Evolutionary conservation across 116 monocot species (phyloP).

Genomic region (Trichopus zeylanicus): DNA sequence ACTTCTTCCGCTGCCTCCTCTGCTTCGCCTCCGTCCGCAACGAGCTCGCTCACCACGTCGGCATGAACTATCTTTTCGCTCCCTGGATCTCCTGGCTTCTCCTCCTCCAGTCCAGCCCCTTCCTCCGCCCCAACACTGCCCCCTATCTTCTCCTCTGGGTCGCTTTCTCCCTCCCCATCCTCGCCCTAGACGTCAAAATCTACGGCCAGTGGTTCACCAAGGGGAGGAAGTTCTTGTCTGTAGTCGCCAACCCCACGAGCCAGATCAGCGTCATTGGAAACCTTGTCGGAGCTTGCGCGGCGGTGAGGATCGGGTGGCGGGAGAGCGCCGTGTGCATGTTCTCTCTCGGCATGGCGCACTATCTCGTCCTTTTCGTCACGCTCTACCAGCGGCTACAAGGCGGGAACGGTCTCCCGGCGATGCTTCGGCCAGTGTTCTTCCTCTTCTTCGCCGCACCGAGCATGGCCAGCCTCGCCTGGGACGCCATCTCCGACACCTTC

Average conservation of each 20-base stretch:
- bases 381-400: slow-evolving; percentile 45
- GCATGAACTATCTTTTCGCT: slow-evolving; percentile 73
- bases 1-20: slow-evolving; percentile 42
- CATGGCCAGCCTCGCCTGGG: slow-evolving; percentile 55
- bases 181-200: slow-evolving; percentile 70
- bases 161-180: slow-evolving; percentile 41
- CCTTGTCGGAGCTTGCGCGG: slow-evolving; percentile 40
- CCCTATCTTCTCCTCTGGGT: slow-evolving; percentile 30
- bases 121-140: slow-evolving; percentile 12
- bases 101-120: slow-evolving; percentile 62
- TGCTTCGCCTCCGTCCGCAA: slow-evolving; percentile 29
- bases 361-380: slow-evolving; percentile 56
- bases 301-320: slow-evolving; percentile 37
- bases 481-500: slow-evolving; percentile 19
- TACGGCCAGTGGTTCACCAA: slow-evolving; percentile 75
- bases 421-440: slow-evolving; percentile 56
- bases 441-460: slow-evolving; percentile 55
- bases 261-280: slow-evolving; percentile 43
- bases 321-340: slow-evolving; percentile 47
- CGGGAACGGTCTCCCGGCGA: slow-evolving; percentile 23
- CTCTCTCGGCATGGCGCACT: slow-evolving; percentile 45
- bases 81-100: slow-evolving; percentile 73
- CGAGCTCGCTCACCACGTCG: slow-evolving; percentile 67
- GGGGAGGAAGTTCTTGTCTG: slow-evolving; percentile 57
- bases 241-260: slow-evolving; percentile 59